Evolutionary conservation across 192 early-diverging fungal genomes (phyloP).

Genomic region (Coemansia sp.): DNA sequence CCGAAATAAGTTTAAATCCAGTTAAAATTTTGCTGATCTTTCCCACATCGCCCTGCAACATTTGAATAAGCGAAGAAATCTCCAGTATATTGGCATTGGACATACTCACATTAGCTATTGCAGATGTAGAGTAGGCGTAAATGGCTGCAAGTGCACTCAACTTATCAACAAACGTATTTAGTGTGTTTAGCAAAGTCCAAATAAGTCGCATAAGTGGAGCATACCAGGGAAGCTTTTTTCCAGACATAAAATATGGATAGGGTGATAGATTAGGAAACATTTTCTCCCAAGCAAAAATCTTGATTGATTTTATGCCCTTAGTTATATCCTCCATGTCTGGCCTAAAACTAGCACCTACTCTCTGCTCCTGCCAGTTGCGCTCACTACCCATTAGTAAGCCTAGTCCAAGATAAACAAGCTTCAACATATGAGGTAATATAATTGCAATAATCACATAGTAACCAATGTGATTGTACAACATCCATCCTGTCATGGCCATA

Average conservation of each 20-base stretch:
- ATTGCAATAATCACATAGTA: constrained; percentile 5
- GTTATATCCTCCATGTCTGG: constrained; percentile 13
- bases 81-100: too few relatives aligned
- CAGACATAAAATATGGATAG: too few relatives aligned
- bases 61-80: not conserved
- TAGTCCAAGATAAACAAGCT: not conserved
- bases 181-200: too few relatives aligned
- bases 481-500: too few relatives aligned
- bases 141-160: not conserved
- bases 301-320: constrained; percentile 14
- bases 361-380: not conserved
- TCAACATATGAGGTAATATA: constrained; percentile 1
- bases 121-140: not conserved
- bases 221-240: not conserved
- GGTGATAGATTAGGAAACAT: constrained; percentile 3
- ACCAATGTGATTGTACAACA: too few relatives aligned
- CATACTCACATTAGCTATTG: not conserved
- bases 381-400: not conserved
- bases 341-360: too few relatives aligned
- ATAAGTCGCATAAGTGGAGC: too few relatives aligned
- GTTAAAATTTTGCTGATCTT: not conserved
- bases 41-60: not conserved
- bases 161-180: too few relatives aligned
- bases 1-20: not conserved
- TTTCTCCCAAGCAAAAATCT: constrained; percentile 31